These are phyloP conservation scores for Aspergillus campestris DNA, from an alignment of 495 filamentous ascomycete species.

Conservation along the genomic window DNA sequence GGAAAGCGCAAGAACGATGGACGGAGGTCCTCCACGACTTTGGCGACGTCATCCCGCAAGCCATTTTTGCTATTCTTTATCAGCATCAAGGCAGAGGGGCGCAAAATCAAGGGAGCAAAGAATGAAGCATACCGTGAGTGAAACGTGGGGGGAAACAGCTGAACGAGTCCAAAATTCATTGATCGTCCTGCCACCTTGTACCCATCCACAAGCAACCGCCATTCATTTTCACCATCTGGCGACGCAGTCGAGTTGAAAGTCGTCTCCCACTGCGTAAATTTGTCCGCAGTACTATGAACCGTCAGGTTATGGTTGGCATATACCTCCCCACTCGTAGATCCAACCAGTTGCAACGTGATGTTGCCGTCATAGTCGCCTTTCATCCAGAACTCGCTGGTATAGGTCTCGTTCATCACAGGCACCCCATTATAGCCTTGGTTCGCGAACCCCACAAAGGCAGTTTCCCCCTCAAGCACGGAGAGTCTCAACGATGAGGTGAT, in stretches of 20 bases:
- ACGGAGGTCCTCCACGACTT: slow-evolving; percentile 43
- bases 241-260: slow-evolving; percentile 37
- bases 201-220: slow-evolving; percentile 50
- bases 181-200: slow-evolving; percentile 31
- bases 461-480: slow-evolving; percentile 20
- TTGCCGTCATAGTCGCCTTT: slow-evolving; percentile 29
- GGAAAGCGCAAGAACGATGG: slow-evolving; percentile 56
- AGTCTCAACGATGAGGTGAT: slow-evolving; percentile 55
- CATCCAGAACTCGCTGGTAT: slow-evolving; percentile 51
- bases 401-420: slow-evolving; percentile 39
- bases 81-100: background rate
- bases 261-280: slow-evolving; percentile 27
- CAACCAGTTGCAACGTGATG: slow-evolving; percentile 24
- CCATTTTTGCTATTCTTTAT: slow-evolving; percentile 43
- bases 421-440: slow-evolving; percentile 58
- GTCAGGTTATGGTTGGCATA: slow-evolving; percentile 30
- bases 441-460: slow-evolving; percentile 43
- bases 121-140: slow-evolving; percentile 8
- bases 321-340: slow-evolving; percentile 20
- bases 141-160: slow-evolving; percentile 59
- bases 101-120: background rate
- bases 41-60: slow-evolving; percentile 49
- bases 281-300: slow-evolving; percentile 14
- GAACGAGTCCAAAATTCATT: slow-evolving; percentile 57
- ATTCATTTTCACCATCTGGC: slow-evolving; percentile 56